A percentile compares a stretch with the other conserved stretches of the same genome.
Conservation (phyloP, 2,329 filamentous ascomycete species). For the Penicillium capsulatum region DNA sequence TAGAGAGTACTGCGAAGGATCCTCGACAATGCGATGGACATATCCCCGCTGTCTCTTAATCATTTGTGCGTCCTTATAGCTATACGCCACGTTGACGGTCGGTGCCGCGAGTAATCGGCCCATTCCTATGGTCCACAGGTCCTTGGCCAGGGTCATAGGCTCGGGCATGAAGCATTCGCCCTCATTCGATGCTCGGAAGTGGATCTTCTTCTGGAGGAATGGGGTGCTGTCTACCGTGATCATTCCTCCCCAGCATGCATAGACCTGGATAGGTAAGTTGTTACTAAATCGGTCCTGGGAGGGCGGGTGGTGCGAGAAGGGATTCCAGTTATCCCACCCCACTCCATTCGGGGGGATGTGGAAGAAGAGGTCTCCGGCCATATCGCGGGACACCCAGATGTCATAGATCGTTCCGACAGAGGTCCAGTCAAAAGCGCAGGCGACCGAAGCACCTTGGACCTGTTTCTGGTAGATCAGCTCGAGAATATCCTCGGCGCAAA, state of each 20-base stretch:
- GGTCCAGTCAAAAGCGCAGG: slow-evolving; percentile 58
- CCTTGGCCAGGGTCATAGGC: slow-evolving; percentile 55
- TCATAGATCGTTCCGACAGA: slow-evolving; percentile 51
- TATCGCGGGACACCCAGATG: slow-evolving; percentile 52
- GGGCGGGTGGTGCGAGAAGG: slow-evolving; percentile 51
- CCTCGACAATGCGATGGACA: slow-evolving; percentile 25
- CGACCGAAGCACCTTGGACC: slow-evolving; percentile 51
- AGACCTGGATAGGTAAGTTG: slow-evolving; percentile 55
- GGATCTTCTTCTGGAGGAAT: slow-evolving; percentile 42
- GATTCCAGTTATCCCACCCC: slow-evolving; percentile 49
- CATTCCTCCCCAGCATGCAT: slow-evolving; percentile 59
- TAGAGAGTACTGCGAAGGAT: neutral
- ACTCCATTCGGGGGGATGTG: slow-evolving; percentile 48
- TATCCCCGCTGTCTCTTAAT: slow-evolving; percentile 53
- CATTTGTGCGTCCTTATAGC: slow-evolving; percentile 41
- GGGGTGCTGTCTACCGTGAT: slow-evolving; percentile 48
- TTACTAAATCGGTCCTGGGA: slow-evolving; percentile 33
- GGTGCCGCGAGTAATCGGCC: slow-evolving; percentile 56
- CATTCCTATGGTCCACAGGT: slow-evolving; percentile 51
- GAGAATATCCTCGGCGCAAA: slow-evolving; percentile 54
- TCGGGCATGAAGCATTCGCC: slow-evolving; percentile 54
- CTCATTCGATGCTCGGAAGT: slow-evolving; percentile 42
- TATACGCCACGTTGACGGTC: slow-evolving; percentile 54
- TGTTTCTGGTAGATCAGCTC: slow-evolving; percentile 52
- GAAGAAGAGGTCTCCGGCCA: slow-evolving; percentile 55